Evolutionary conservation across 768 basidiomycete species (phyloP).

Genomic region (Thelephora ganbajun): DNA sequence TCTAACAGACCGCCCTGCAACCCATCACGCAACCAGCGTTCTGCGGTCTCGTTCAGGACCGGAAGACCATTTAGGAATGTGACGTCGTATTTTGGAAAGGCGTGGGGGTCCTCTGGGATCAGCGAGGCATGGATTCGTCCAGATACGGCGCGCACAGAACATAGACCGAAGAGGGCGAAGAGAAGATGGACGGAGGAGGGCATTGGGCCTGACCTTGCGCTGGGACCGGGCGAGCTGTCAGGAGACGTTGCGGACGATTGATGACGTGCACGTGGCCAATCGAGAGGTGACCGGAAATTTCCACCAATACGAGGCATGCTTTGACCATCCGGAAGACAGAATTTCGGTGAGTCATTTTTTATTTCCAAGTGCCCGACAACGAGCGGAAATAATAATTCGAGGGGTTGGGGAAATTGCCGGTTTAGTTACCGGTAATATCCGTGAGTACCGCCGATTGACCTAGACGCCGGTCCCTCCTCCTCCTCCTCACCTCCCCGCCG

Average conservation of each 20-base stretch:
- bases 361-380: background rate
- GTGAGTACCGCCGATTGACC: background rate
- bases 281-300: too few relatives aligned
- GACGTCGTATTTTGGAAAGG: conserved; percentile 74
- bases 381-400: background rate
- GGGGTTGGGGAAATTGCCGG: background rate
- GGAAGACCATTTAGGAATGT: conserved; percentile 72
- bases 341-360: too few relatives aligned
- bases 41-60: conserved; percentile 54
- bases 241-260: too few relatives aligned
- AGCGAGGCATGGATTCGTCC: conserved; percentile 35
- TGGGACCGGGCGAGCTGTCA: too few relatives aligned
- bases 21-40: conserved; percentile 61
- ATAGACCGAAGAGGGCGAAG: too few relatives aligned
- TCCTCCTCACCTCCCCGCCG: background rate
- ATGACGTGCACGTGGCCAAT: too few relatives aligned
- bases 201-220: too few relatives aligned
- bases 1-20: conserved; percentile 63
- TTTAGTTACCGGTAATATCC: background rate
- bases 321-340: too few relatives aligned
- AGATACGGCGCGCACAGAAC: conserved; percentile 1
- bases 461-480: background rate
- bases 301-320: too few relatives aligned
- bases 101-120: conserved; percentile 66
- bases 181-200: too few relatives aligned